phyloP scores from a whole-genome alignment of 441 rosid genomes.

The Populus hybrid region DNA sequence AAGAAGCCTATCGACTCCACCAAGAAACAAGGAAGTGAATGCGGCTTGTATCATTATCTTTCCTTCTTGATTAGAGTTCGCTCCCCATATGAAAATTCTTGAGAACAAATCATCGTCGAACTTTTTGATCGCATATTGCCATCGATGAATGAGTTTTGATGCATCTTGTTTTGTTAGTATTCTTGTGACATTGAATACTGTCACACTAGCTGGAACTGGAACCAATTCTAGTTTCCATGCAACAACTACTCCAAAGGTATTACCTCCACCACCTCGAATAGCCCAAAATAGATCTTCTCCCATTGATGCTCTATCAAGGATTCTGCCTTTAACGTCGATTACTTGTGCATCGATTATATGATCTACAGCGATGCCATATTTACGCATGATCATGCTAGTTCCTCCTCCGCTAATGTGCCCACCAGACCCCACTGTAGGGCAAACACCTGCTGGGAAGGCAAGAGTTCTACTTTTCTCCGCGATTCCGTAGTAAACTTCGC shows the following conservation, averaged over 20 bases:
- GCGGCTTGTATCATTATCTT: slow-evolving; percentile 9
- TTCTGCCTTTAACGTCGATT: slow-evolving; percentile 37
- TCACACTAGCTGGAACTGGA: slow-evolving; percentile 45
- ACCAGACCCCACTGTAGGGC: no score
- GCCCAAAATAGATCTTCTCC: no score
- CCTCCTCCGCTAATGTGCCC: slow-evolving; percentile 27
- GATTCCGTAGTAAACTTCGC: no score
- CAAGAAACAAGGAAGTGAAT: slow-evolving; percentile 44
- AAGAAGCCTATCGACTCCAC: slow-evolving; percentile 27
- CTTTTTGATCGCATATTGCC: slow-evolving; percentile 47
- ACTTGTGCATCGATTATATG: slow-evolving; percentile 46
- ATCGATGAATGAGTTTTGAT: slow-evolving; percentile 20
- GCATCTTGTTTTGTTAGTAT: slow-evolving; percentile 19
- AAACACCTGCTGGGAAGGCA: no score
- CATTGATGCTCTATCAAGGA: slow-evolving; percentile 23
- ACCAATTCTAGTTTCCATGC: slow-evolving; percentile 24
- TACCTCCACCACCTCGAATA: no score
- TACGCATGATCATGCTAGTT: slow-evolving; percentile 49
- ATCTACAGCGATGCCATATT: slow-evolving; percentile 48
- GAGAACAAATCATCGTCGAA: slow-evolving; percentile 32
- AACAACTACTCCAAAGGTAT: no score
- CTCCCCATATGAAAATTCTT: not conserved
- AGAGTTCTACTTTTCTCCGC: no score
- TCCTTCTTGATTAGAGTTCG: not conserved
- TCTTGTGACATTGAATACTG: slow-evolving; percentile 40